phyloP scores from a whole-genome alignment of 2,329 filamentous ascomycete genomes.

The Botrytis medusae region DNA sequence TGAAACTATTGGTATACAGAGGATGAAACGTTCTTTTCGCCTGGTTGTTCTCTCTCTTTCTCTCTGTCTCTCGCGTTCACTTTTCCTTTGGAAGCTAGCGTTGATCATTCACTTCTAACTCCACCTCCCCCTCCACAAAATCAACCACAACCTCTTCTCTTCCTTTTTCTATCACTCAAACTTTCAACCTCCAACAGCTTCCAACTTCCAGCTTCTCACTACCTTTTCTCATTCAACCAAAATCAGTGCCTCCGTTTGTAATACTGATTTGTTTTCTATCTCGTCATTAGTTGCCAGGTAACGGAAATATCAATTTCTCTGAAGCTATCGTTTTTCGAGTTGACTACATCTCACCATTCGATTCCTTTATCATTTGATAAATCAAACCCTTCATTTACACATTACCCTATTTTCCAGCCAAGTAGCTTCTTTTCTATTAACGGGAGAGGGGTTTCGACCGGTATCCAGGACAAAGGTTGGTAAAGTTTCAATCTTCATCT shows the following conservation, averaged over 20 bases:
- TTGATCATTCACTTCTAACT: slow-evolving; percentile 1
- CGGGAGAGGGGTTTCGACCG: neutral
- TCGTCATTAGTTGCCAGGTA: neutral
- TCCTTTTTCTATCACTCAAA: neutral
- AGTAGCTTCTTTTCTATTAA: neutral
- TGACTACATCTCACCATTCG: neutral
- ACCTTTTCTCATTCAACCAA: neutral
- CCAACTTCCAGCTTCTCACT: neutral
- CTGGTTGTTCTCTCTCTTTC: neutral
- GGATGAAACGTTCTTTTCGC: neutral
- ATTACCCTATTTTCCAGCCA: neutral
- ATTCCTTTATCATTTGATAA: neutral
- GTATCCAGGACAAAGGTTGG: neutral
- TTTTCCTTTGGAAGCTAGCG: neutral
- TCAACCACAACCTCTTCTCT: neutral
- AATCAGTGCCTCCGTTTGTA: neutral
- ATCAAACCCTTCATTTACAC: too few relatives aligned
- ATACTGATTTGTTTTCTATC: neutral
- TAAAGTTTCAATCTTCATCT: neutral
- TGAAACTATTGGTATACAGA: neutral
- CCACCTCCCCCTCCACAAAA: neutral
- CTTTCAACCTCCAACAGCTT: neutral
- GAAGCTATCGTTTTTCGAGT: neutral
- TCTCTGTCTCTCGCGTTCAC: neutral
- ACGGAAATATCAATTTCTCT: neutral